Percentiles rank a stretch among this genome's conserved stretches.
Evolutionary conservation across 163 green algal species (phyloP).

Genomic region (Scenedesmus sp.): DNA sequence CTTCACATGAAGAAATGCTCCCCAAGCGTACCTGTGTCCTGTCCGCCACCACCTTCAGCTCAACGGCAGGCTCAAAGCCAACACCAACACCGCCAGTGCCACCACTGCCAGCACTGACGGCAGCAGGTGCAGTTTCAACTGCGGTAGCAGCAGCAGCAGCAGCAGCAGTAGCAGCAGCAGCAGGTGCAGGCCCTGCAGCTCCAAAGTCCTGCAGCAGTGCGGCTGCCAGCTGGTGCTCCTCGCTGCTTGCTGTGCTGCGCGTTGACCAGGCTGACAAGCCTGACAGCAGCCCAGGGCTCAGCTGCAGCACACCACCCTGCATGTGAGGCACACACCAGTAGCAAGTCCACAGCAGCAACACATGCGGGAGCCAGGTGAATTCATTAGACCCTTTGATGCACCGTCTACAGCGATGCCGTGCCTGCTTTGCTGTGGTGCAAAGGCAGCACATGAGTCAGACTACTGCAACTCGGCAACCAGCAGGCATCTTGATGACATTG

Average conservation of each 20-base stretch:
- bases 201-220: slow-evolving; percentile 66
- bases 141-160: neutral
- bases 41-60: slow-evolving; percentile 23
- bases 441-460: no score
- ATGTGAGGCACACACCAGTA: neutral
- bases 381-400: neutral
- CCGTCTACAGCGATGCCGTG: neutral
- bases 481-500: no score
- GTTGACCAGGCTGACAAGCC: slow-evolving; percentile 56
- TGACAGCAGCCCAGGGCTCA: slow-evolving; percentile 61
- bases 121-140: neutral
- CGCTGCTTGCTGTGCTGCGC: neutral
- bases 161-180: neutral
- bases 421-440: no score
- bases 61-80: neutral
- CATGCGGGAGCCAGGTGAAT: no score
- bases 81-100: neutral
- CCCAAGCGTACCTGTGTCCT: slow-evolving; percentile 27
- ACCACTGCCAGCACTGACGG: slow-evolving; percentile 5
- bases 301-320: slow-evolving; percentile 60
- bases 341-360: neutral
- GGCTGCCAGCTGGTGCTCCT: slow-evolving; percentile 60
- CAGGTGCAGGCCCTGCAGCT: slow-evolving; percentile 24
- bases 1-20: no score
- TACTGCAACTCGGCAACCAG: no score